phyloP scores from a whole-genome alignment of 352 stramenopile genomes.

The Globisporangium lucens region DNA sequence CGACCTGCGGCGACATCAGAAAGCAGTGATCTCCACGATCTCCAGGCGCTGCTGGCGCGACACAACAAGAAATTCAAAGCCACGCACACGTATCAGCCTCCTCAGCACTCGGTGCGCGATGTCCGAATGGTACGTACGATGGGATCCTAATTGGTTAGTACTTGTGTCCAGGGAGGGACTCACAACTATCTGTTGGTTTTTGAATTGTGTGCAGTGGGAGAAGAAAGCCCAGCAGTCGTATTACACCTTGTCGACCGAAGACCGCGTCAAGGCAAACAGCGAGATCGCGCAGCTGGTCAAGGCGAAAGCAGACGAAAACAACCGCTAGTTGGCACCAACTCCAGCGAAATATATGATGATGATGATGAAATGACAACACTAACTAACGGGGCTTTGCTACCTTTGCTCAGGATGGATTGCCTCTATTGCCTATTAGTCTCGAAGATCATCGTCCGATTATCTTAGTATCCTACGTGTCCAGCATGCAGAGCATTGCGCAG shows the following conservation, averaged over 20 bases:
- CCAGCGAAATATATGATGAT: neutral
- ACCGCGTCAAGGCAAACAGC: slow-evolving; percentile 56
- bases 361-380: slow-evolving; percentile 1
- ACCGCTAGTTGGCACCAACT: neutral
- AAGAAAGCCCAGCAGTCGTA: slow-evolving; percentile 60
- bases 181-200: slow-evolving; percentile 1
- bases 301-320: neutral
- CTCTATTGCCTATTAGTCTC: slow-evolving; percentile 3
- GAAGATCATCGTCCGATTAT: neutral
- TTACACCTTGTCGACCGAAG: slow-evolving; percentile 60
- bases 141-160: neutral
- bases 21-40: slow-evolving; percentile 29
- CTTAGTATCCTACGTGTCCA: slow-evolving; percentile 75
- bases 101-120: slow-evolving; percentile 73
- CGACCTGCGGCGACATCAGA: neutral
- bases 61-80: slow-evolving; percentile 84
- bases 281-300: slow-evolving; percentile 63
- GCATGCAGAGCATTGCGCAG: slow-evolving; percentile 93
- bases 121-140: slow-evolving; percentile 50
- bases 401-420: neutral
- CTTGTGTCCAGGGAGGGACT: neutral
- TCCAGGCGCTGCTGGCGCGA: slow-evolving; percentile 53
- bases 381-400: neutral
- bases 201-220: slow-evolving; percentile 54
- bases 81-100: slow-evolving; percentile 71